These are phyloP conservation scores for Talaromyces sp. DNA, from an alignment of 2,329 filamentous ascomycete species.

Conservation along the genomic window DNA sequence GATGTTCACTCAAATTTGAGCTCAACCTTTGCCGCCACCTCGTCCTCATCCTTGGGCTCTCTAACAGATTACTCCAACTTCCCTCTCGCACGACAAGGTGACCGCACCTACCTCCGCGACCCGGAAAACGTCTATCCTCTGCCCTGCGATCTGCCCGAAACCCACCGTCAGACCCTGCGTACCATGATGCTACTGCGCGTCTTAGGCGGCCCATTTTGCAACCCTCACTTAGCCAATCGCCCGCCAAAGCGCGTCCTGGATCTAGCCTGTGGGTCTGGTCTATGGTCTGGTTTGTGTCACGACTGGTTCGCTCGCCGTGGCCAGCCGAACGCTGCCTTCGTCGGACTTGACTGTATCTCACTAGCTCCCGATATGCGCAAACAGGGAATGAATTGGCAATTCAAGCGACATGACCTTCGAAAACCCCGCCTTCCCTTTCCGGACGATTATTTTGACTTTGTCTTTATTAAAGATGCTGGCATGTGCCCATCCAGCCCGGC, in stretches of 20 bases:
- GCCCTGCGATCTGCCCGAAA: slow-evolving; percentile 81
- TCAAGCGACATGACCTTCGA: slow-evolving; percentile 84
- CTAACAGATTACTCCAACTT: slow-evolving; percentile 46
- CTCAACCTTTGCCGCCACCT: slow-evolving; percentile 37
- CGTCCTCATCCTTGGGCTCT: slow-evolving; percentile 40
- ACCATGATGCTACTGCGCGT: slow-evolving; percentile 80
- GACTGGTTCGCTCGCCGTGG: slow-evolving; percentile 73
- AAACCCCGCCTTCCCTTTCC: slow-evolving; percentile 75
- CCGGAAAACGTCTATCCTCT: slow-evolving; percentile 75
- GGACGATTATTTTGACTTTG: slow-evolving; percentile 79
- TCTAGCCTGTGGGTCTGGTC: slow-evolving; percentile 81
- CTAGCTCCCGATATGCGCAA: slow-evolving; percentile 66
- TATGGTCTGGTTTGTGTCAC: slow-evolving; percentile 89
- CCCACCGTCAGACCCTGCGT: slow-evolving; percentile 83
- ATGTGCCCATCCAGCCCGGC: slow-evolving; percentile 63
- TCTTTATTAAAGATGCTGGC: slow-evolving; percentile 84
- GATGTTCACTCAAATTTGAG: slow-evolving; percentile 38
- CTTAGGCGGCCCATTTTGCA: slow-evolving; percentile 78
- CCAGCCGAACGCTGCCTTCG: slow-evolving; percentile 72
- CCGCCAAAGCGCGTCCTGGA: slow-evolving; percentile 80
- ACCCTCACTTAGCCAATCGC: slow-evolving; percentile 64
- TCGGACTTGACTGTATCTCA: slow-evolving; percentile 79
- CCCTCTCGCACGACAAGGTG: slow-evolving; percentile 73
- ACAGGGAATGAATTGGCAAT: slow-evolving; percentile 82
- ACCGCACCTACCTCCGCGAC: slow-evolving; percentile 81